A percentile compares a stretch with the other conserved stretches of the same genome.
Conservation (phyloP, 495 filamentous ascomycete genomes). For the Aspergillus wentii region DNA sequence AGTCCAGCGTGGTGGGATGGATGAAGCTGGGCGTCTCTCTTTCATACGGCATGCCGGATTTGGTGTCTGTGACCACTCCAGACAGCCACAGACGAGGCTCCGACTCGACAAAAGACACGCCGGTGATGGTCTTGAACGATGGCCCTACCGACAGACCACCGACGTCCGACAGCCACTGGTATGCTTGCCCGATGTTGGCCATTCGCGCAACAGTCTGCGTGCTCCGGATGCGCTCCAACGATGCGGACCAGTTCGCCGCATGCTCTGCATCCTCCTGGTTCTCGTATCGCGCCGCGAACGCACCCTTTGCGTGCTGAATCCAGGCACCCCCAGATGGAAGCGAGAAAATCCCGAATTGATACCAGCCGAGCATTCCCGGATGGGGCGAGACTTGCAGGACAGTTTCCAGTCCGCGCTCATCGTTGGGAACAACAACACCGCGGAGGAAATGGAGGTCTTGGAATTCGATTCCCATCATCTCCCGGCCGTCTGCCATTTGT, state of each 20-base stretch:
- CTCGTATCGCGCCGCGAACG: conserved; percentile 12
- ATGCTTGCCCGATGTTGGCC: conserved; percentile 11
- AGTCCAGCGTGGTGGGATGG: conserved; percentile 32
- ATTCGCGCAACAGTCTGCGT: conserved; percentile 9
- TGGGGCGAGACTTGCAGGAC: conserved; percentile 18
- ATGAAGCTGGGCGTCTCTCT: conserved; percentile 17
- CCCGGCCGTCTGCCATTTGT: too few relatives aligned
- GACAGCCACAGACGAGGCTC: conserved; percentile 15
- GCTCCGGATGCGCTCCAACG: conserved; percentile 11
- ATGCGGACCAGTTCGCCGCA: conserved; percentile 10
- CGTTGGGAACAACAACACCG: conserved; percentile 20
- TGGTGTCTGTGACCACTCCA: conserved; percentile 17
- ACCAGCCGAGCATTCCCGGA: conserved; percentile 23
- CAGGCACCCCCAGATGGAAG: conserved; percentile 16
- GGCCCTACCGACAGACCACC: conserved; percentile 22
- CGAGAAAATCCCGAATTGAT: conserved; percentile 39
- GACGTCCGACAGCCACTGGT: conserved; percentile 18
- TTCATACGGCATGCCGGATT: conserved; percentile 15
- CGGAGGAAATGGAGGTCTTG: conserved; percentile 24
- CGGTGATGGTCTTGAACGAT: conserved; percentile 15
- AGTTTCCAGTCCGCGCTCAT: conserved; percentile 16
- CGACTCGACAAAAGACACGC: conserved; percentile 13
- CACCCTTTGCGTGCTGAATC: conserved; percentile 19
- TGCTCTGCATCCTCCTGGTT: conserved; percentile 6
- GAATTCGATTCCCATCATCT: conserved; percentile 34